A percentile compares a stretch with the other conserved stretches of the same genome.
Conservation (phyloP, 352 stramenopile species). For the Peronospora belbahrii region DNA sequence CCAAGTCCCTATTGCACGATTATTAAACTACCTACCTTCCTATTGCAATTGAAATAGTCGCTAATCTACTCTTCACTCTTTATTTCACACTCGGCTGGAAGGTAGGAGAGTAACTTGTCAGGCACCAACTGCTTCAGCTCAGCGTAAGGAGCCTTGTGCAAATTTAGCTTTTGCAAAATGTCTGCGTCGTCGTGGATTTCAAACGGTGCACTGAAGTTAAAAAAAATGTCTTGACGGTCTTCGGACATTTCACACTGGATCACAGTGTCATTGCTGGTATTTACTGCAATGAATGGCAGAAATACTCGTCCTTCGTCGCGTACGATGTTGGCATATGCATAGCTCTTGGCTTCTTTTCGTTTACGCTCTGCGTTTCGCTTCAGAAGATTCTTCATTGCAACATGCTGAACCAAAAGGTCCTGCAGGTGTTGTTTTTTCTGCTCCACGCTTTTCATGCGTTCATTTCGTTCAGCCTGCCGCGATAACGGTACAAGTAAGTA, state of each 20-base stretch:
- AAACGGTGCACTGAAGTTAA: slow-evolving; percentile 95
- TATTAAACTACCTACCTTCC: slow-evolving; percentile 20
- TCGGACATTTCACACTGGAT: slow-evolving; percentile 96
- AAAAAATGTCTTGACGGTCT: slow-evolving; percentile 93
- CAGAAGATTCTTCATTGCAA: slow-evolving; percentile 92
- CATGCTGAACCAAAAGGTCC: slow-evolving; percentile 91
- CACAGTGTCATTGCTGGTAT: slow-evolving; percentile 89
- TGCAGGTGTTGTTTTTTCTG: slow-evolving; percentile 88
- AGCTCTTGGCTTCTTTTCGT: slow-evolving; percentile 36
- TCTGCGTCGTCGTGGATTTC: slow-evolving; percentile 97
- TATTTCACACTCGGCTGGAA: slow-evolving; percentile 71
- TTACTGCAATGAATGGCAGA: slow-evolving; percentile 96
- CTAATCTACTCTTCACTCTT: slow-evolving; percentile 49
- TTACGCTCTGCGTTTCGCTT: slow-evolving; percentile 78
- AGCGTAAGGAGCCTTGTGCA: slow-evolving; percentile 73
- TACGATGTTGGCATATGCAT: slow-evolving; percentile 16
- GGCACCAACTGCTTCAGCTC: slow-evolving; percentile 69
- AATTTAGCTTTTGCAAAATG: slow-evolving; percentile 90
- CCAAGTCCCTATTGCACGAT: slow-evolving; percentile 2
- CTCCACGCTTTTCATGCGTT: slow-evolving; percentile 73
- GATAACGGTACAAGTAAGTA: slow-evolving; percentile 2
- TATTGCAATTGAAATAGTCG: slow-evolving; percentile 5
- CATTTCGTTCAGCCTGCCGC: slow-evolving; percentile 55
- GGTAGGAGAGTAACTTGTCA: slow-evolving; percentile 64
- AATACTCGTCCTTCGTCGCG: slow-evolving; percentile 84